Conservation (phyloP, 768 basidiomycete species). For the Strobilomyces dryophilus region DNA sequence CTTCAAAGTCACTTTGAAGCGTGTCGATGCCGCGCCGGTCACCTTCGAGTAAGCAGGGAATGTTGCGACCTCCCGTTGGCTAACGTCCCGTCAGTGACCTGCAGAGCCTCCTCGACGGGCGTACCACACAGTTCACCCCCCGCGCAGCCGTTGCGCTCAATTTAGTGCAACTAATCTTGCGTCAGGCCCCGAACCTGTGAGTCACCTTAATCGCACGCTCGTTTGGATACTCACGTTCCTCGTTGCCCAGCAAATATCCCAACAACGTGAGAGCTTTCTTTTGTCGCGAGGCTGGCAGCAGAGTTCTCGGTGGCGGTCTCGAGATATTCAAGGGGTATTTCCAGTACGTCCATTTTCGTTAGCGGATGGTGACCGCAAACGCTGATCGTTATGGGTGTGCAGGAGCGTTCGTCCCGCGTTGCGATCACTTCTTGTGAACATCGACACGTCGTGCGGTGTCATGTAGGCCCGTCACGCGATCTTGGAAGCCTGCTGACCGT, state of each 20-base stretch:
- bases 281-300: conserved; percentile 28
- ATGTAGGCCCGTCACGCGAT: conserved; percentile 31
- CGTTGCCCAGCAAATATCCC: conserved; percentile 34
- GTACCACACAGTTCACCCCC: conserved; percentile 18
- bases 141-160: conserved; percentile 38
- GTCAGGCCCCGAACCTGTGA: conserved; percentile 45
- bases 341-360: conserved; percentile 36
- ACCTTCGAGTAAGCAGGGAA: conserved; percentile 31
- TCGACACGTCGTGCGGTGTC: conserved; percentile 44
- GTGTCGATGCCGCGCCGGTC: conserved; percentile 37
- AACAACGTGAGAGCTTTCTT: conserved; percentile 49
- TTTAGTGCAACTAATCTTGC: conserved; percentile 45
- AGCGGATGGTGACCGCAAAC: neutral
- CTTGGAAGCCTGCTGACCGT: neutral
- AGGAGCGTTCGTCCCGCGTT: conserved; percentile 47
- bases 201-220: conserved; percentile 9
- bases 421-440: conserved; percentile 38
- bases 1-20: conserved; percentile 30
- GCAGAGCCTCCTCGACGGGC: conserved; percentile 23
- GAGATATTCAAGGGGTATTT: conserved; percentile 48
- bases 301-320: conserved; percentile 29
- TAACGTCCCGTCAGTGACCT: conserved; percentile 20
- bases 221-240: neutral
- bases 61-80: neutral
- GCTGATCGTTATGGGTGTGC: neutral